Base-by-base conservation (phyloP, 1,139 yeast genomes). In the Diutina siamensis region DNA sequence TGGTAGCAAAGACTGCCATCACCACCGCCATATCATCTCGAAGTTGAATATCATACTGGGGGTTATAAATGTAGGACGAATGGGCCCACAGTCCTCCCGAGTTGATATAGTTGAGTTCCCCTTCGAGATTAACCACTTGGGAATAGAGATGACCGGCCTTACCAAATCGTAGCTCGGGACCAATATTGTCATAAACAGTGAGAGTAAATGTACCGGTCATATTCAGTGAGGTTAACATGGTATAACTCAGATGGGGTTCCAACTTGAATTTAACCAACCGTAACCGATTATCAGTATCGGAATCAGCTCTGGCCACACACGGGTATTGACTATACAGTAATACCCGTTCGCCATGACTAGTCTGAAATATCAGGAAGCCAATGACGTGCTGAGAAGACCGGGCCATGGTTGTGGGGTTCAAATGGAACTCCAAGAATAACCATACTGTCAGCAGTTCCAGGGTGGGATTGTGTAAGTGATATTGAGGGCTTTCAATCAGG, bases 11-110 rank as follows among this genome's bases (percentile, higher is more conserved):
- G 46, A 46, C 22, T 7, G 33, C 28, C 45, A 58, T 57, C 4
- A 73, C 48, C 1, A 57, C 58, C 3, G 71, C 44, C 0, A 65
- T 46, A 13, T 54, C 21, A 49, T 54, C 34, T 15, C 46, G 40
- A 46, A 62, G 54, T 48, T 55, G 53, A 57, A 64, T 45, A 40
- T 64, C 62, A 54, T 66, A 83, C 52, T 83, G 87, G 0, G 95
- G 94, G 52, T 84, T 85, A 35, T 64, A 58, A 33, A 74, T 62
- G 53, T 71, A 84, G 1, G 74, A 61, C 2, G 75, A 63, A 40
- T 65, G 52, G 0, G 73, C 53, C 76, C 80, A 75, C 51, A 71
- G 74, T 0, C 92, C 89, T 2, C 86, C 88, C 40, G 71, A 61
- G 15, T 44, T 45, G 2, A 44, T 41, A 1, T 57, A 53, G 13